These are phyloP conservation scores for Oemleria cerasiformis DNA, from an alignment of 306 rosid species.

Conservation along the genomic window DNA sequence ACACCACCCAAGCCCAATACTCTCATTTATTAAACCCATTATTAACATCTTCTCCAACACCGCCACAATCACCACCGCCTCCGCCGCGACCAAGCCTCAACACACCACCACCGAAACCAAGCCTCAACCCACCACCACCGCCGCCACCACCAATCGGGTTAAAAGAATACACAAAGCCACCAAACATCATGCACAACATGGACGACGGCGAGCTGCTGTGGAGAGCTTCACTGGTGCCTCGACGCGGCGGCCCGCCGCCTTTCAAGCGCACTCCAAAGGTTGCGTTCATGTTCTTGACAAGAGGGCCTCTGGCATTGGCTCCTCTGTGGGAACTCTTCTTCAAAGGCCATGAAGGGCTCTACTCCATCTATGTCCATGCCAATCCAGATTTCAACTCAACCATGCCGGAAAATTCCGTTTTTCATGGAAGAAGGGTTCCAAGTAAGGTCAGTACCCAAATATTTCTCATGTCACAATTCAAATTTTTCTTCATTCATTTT, in stretches of 20 bases:
- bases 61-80: neutral
- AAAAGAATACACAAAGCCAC: slow-evolving; percentile 36
- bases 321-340: slow-evolving; percentile 85
- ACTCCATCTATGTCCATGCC: slow-evolving; percentile 71
- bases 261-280: slow-evolving; percentile 49
- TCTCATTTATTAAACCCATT: slow-evolving; percentile 5
- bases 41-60: neutral
- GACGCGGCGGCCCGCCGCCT: slow-evolving; percentile 32
- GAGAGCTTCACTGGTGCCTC: slow-evolving; percentile 70
- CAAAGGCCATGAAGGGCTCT: slow-evolving; percentile 51
- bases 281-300: slow-evolving; percentile 80
- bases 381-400: slow-evolving; percentile 47
- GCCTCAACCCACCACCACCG: neutral
- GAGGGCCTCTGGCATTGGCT: slow-evolving; percentile 55
- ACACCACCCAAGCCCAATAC: slow-evolving; percentile 22
- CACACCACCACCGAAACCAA: slow-evolving; percentile 3
- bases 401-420: slow-evolving; percentile 39
- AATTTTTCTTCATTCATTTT: neutral
- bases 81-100: neutral
- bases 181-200: slow-evolving; percentile 54
- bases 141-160: slow-evolving; percentile 21
- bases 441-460: slow-evolving; percentile 56
- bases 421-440: slow-evolving; percentile 62
- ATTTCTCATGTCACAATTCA: neutral
- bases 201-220: slow-evolving; percentile 65